A percentile compares a stretch with the other conserved stretches of the same genome.
Conservation (phyloP, 768 basidiomycete genomes). For the Trametes meyenii region DNA sequence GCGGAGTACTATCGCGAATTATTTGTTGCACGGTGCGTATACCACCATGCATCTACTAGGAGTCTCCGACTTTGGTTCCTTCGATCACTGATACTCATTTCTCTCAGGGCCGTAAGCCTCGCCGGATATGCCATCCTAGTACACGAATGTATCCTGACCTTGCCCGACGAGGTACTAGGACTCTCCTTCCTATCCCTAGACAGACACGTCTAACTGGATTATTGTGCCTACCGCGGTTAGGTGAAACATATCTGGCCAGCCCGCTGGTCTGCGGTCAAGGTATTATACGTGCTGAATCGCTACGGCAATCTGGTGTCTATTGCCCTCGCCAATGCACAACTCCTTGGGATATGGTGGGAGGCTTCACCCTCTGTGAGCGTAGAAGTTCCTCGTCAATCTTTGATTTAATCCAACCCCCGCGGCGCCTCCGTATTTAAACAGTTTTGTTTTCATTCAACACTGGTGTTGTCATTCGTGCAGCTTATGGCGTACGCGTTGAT, state of each 20-base stretch:
- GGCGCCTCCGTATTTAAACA: neutral
- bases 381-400: neutral
- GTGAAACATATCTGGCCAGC: slow-evolving; percentile 23
- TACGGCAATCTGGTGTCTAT: slow-evolving; percentile 19
- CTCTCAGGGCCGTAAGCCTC: slow-evolving; percentile 3
- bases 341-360: slow-evolving; percentile 14
- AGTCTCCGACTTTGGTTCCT: neutral
- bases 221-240: neutral
- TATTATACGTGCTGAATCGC: slow-evolving; percentile 22
- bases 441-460: slow-evolving; percentile 17
- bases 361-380: slow-evolving; percentile 2
- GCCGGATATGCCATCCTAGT: slow-evolving; percentile 18
- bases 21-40: slow-evolving; percentile 11
- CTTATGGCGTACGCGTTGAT: slow-evolving; percentile 16
- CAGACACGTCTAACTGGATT: neutral
- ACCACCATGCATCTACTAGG: neutral
- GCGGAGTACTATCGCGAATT: slow-evolving; percentile 15
- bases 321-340: slow-evolving; percentile 7
- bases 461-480: slow-evolving; percentile 13
- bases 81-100: too few species aligned
- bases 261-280: slow-evolving; percentile 20
- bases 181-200: neutral
- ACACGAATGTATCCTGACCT: slow-evolving; percentile 9
- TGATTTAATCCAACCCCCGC: too few species aligned
- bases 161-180: slow-evolving; percentile 18